Evolutionary conservation across 805 yeast genomes (phyloP).

Genomic region (Gaillardinia entomophila): DNA sequence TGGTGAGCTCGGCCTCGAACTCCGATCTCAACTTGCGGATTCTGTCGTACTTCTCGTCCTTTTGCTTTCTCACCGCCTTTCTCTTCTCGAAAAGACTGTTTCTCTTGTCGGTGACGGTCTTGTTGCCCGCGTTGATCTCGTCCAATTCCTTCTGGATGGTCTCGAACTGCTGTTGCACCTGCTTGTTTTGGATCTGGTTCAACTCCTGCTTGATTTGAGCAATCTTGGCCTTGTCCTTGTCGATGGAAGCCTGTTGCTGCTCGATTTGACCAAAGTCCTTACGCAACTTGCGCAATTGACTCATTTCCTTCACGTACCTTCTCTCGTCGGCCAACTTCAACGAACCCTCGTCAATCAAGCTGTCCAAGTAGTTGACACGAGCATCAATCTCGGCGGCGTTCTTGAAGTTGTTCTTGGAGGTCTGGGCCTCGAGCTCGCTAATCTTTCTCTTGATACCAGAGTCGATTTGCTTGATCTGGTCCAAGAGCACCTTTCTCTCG

Average conservation of each 20-base stretch:
- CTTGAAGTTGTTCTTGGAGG: slow-evolving; percentile 67
- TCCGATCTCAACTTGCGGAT: slow-evolving; percentile 67
- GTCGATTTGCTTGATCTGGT: slow-evolving; percentile 70
- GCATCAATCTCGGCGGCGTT: slow-evolving; percentile 63
- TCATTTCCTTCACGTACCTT: slow-evolving; percentile 76
- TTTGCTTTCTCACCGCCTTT: slow-evolving; percentile 57
- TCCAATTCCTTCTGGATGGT: slow-evolving; percentile 64
- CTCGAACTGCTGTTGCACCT: slow-evolving; percentile 64
- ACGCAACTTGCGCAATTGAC: slow-evolving; percentile 71
- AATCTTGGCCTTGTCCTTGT: slow-evolving; percentile 70
- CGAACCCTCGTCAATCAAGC: slow-evolving; percentile 67
- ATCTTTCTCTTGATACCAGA: slow-evolving; percentile 66
- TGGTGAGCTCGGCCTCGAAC: slow-evolving; percentile 68
- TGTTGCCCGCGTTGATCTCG: slow-evolving; percentile 53
- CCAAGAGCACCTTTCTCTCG: slow-evolving; percentile 49
- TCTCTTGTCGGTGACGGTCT: slow-evolving; percentile 61
- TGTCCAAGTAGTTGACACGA: slow-evolving; percentile 62
- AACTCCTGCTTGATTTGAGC: slow-evolving; percentile 67
- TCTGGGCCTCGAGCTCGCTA: slow-evolving; percentile 64
- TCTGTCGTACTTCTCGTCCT: slow-evolving; percentile 61
- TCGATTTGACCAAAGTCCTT: slow-evolving; percentile 73
- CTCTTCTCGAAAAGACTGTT: slow-evolving; percentile 60
- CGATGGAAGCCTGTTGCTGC: slow-evolving; percentile 72
- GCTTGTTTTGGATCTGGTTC: slow-evolving; percentile 53
- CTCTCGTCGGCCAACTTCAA: slow-evolving; percentile 90